Evolutionary conservation across 2,329 filamentous ascomycete species (phyloP).

Genomic region (Exophiala calicioides): DNA sequence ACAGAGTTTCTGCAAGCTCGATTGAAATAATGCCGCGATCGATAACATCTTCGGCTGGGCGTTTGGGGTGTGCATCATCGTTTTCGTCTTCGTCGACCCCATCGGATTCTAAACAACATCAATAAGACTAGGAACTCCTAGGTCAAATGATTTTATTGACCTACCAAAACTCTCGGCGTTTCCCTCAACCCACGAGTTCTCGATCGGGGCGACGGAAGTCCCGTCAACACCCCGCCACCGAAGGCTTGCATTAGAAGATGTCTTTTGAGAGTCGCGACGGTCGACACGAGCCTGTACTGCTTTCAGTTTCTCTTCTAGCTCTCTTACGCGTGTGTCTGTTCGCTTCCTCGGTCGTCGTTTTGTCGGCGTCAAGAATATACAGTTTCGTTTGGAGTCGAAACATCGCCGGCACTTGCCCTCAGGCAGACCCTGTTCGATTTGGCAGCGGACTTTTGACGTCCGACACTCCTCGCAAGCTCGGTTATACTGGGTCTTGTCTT

Average conservation of each 20-base stretch:
- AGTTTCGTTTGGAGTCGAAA: neutral
- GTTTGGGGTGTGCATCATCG: neutral
- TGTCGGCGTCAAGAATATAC: neutral
- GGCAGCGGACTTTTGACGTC: neutral
- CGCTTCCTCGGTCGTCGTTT: neutral
- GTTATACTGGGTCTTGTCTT: too few species aligned
- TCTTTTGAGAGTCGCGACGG: too few species aligned
- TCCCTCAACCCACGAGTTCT: too few species aligned
- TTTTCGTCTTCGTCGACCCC: neutral
- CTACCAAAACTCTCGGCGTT: too few species aligned
- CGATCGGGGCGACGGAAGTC: too few species aligned
- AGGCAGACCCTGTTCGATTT: neutral
- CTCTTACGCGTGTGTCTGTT: neutral
- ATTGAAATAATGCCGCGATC: neutral
- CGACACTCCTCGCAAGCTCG: neutral
- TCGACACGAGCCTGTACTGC: too few species aligned
- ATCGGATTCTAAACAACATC: too few species aligned
- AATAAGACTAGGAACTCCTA: too few species aligned
- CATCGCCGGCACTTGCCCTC: neutral
- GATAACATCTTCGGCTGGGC: neutral
- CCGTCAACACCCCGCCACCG: neutral
- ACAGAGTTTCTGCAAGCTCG: slow-evolving; percentile 32
- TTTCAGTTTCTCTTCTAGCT: neutral
- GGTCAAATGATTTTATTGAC: too few species aligned
- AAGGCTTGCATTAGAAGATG: neutral